Conservation (phyloP, 805 yeast genomes). For the Metschnikowia reukaufii region DNA sequence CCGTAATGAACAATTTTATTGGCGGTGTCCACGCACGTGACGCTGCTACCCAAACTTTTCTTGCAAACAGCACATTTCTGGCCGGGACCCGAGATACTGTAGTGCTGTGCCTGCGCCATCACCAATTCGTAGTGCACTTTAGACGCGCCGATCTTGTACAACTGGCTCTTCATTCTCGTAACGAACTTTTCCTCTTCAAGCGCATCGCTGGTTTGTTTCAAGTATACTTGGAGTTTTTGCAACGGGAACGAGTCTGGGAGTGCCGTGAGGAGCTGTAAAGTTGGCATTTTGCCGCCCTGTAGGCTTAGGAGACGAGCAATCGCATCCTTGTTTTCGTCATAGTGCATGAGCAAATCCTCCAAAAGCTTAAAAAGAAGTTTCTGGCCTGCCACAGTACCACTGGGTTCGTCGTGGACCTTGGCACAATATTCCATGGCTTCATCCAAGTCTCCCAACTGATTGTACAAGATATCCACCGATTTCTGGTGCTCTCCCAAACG, state of each 20-base stretch:
- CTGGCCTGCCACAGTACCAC: slow-evolving; percentile 40
- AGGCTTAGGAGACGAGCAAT: slow-evolving; percentile 42
- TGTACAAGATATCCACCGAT: slow-evolving; percentile 60
- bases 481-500: slow-evolving; percentile 60
- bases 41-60: slow-evolving; percentile 53
- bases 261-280: slow-evolving; percentile 43
- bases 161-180: slow-evolving; percentile 44
- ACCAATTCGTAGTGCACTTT: slow-evolving; percentile 46
- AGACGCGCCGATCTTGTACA: slow-evolving; percentile 54
- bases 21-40: slow-evolving; percentile 49
- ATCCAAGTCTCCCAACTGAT: slow-evolving; percentile 54
- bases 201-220: slow-evolving; percentile 46
- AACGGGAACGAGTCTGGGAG: slow-evolving; percentile 55
- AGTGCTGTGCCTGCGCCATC: slow-evolving; percentile 34
- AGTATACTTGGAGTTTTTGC: slow-evolving; percentile 40
- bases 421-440: slow-evolving; percentile 65
- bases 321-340: slow-evolving; percentile 32
- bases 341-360: slow-evolving; percentile 44
- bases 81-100: slow-evolving; percentile 38
- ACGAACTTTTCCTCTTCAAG: slow-evolving; percentile 41
- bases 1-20: slow-evolving; percentile 56
- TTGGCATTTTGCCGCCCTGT: slow-evolving; percentile 51
- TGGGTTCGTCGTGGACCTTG: slow-evolving; percentile 38
- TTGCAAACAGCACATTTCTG: slow-evolving; percentile 60
- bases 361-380: slow-evolving; percentile 50